Evolutionary conservation across 1,284 basidiomycete species (phyloP), one percentile per base, ranked within the genome.

Genomic region (Heterobasidion parviporum): DNA sequence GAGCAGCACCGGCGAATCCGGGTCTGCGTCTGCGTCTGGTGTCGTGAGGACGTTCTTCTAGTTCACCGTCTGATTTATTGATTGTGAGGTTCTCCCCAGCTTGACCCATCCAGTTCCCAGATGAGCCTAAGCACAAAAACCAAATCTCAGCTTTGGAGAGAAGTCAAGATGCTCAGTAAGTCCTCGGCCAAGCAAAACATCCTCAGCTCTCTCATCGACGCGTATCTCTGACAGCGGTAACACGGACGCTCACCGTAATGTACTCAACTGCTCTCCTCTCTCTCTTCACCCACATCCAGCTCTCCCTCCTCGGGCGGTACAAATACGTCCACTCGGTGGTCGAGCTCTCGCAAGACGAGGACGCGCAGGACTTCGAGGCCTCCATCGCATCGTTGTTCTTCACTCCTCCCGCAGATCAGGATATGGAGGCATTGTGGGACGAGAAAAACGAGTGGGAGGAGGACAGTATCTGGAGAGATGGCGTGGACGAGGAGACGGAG

Each of bases 231-330:
- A n/a, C 57, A 92, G 88, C 93, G 1, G 83, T 96, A 64, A 92
- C 92, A 3, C 79, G 93, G 53, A 87, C 89, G n/a, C 70, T 96
- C 47, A 94, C 92, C 8, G 82, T 86, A 0, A 70, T 95, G 16
- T 96, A 96, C 68, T 83, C 90, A 3, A 81, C 85, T 44, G 86
- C 88, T 20, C 80, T 96, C 33, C 80, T 96, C 41, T 81, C 87
- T 2, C 76, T 96, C 9, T 81, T 94, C 60, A 94, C 92, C 1
- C 80, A 86, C 52, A 77, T 92, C 33, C 93, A 96, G 67, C 81
- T 96, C 45, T 89, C 85, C 52, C 70, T 94, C 6, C 81, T 96
- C 55, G 92, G 90, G n/a, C 80, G 92, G 1, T 76, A 80, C 36
- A 86, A 89, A 64, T 96, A 96, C 64, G 74, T 95, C 20, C 76